Conservation (phyloP, 129 eudicot species). For the Calendula officinalis region DNA sequence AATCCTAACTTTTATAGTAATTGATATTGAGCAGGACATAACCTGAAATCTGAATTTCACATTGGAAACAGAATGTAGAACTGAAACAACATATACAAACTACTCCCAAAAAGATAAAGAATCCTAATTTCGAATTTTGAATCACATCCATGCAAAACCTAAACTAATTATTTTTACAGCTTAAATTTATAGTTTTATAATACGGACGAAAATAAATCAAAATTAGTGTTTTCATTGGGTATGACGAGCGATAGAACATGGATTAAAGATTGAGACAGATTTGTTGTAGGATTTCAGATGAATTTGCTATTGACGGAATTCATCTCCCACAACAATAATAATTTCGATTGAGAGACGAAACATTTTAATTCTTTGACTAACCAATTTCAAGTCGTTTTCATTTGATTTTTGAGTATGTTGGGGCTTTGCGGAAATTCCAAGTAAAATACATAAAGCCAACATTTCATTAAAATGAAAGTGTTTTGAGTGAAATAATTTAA, state of each 20-base stretch:
- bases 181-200: neutral
- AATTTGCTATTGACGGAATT: slow-evolving; percentile 15
- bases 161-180: neutral
- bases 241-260: neutral
- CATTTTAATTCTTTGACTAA: no score
- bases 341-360: slow-evolving; percentile 10
- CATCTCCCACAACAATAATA: neutral
- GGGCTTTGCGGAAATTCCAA: neutral
- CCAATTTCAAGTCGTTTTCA: neutral
- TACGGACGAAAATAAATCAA: neutral
- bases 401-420: neutral
- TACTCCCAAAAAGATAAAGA: neutral
- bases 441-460: neutral
- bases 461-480: no score
- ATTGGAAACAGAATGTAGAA: neutral
- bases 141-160: slow-evolving; percentile 6
- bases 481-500: no score
- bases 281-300: slow-evolving; percentile 2
- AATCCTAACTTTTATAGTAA: slow-evolving; percentile 1
- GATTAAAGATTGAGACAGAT: slow-evolving; percentile 16
- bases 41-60: neutral
- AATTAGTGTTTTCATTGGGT: slow-evolving; percentile 4
- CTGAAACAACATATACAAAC: neutral
- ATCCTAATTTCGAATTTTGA: neutral
- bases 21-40: neutral